Evolutionary conservation across 2,329 filamentous ascomycete genomes (phyloP).

Genomic region (Hypoxylon rubiginosum): DNA sequence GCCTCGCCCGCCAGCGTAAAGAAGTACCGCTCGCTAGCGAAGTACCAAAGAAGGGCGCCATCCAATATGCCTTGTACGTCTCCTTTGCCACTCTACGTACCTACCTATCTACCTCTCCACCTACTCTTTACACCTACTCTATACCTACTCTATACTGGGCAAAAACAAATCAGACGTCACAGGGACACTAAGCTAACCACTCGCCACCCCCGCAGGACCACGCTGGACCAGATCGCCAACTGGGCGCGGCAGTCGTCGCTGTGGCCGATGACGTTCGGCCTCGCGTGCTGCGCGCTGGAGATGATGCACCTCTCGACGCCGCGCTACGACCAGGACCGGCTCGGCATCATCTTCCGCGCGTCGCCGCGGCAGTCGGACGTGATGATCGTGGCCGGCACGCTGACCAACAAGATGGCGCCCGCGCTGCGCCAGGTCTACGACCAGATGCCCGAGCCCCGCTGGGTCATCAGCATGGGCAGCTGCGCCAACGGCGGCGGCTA

Average conservation of each 20-base stretch:
- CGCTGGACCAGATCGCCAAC: conserved; percentile 83
- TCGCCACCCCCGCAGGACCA: conserved; percentile 67
- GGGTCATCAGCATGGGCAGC: conserved; percentile 87
- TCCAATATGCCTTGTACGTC: conserved; percentile 89
- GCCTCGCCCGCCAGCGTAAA: conserved; percentile 69
- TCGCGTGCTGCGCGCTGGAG: conserved; percentile 90
- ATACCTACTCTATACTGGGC: not conserved
- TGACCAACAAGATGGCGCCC: conserved; percentile 97
- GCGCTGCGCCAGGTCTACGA: conserved; percentile 92
- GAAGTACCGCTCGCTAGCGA: conserved; percentile 85
- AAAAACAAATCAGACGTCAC: not conserved
- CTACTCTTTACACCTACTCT: no score
- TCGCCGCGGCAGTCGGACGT: conserved; percentile 90
- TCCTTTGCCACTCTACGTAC: not conserved
- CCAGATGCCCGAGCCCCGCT: conserved; percentile 93
- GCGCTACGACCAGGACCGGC: conserved; percentile 88
- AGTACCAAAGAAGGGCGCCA: conserved; percentile 81
- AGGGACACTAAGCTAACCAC: conserved; percentile 22
- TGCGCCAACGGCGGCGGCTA: conserved; percentile 89
- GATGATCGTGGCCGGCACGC: conserved; percentile 93
- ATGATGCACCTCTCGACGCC: conserved; percentile 95
- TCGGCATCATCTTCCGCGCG: conserved; percentile 91
- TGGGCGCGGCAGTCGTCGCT: conserved; percentile 88
- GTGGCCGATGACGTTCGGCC: conserved; percentile 90
- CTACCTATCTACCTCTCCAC: no score